These are phyloP conservation scores for Globisporangium abappressorium DNA, from an alignment of 352 stramenopile species.

Conservation along the genomic window DNA sequence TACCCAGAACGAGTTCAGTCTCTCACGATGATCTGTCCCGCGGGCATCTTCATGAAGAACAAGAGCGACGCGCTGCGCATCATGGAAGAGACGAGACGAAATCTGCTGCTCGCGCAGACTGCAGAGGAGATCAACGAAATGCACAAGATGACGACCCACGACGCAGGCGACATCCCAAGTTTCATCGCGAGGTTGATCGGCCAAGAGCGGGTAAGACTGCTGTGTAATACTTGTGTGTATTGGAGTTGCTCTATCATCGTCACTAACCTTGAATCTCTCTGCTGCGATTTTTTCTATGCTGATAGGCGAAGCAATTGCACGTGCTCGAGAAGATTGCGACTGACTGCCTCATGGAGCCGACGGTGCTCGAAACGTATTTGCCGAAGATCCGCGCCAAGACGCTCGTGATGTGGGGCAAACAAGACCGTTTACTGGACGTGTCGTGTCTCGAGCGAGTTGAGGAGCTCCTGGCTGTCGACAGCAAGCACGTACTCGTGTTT, in stretches of 20 bases:
- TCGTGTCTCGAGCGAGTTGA: conserved; percentile 59
- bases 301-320: conserved; percentile 33
- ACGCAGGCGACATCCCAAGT: conserved; percentile 30
- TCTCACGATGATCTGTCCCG: conserved; percentile 72
- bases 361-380: conserved; percentile 52
- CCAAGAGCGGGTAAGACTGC: conserved; percentile 31
- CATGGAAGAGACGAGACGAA: conserved; percentile 58
- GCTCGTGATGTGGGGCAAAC: conserved; percentile 65
- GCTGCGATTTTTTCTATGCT: neutral
- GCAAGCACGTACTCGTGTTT: conserved; percentile 40
- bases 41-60: conserved; percentile 62
- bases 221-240: neutral
- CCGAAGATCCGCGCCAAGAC: conserved; percentile 45
- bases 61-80: conserved; percentile 58
- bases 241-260: neutral
- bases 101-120: conserved; percentile 61
- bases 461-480: conserved; percentile 35
- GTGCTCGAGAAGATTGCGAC: conserved; percentile 54
- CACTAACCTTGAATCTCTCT: conserved; percentile 1
- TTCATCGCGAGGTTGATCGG: conserved; percentile 33
- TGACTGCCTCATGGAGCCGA: conserved; percentile 43
- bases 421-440: conserved; percentile 60
- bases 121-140: conserved; percentile 60
- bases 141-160: conserved; percentile 39
- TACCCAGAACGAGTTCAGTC: conserved; percentile 56